Evolutionary conservation across 305 asterid genomes (phyloP).

Genomic region (Solanum hybrid): DNA sequence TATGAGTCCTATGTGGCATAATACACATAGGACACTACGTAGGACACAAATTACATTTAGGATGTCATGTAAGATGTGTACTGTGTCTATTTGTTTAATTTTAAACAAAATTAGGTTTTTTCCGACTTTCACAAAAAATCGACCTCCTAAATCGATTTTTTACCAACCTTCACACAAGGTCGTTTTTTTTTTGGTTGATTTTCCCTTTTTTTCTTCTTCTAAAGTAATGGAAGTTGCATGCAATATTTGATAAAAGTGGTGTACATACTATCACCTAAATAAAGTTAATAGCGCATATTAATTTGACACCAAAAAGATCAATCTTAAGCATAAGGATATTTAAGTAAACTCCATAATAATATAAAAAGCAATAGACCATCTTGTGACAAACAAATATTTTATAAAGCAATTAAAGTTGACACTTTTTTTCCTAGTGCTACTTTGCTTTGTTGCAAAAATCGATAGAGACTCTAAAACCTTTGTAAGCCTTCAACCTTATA

Average conservation of each 20-base stretch:
- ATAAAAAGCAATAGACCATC: conserved; percentile 11
- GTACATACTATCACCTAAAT: neutral
- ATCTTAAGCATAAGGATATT: conserved; percentile 20
- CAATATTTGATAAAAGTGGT: neutral
- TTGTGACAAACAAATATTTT: conserved; percentile 20
- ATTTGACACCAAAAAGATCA: neutral
- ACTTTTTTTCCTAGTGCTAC: conserved; percentile 28
- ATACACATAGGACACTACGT: neutral
- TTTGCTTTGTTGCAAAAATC: conserved; percentile 24
- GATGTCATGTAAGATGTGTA: neutral
- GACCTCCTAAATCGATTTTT: neutral
- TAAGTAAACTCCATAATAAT: conserved; percentile 12
- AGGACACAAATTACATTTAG: neutral
- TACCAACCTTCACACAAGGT: neutral
- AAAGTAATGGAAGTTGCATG: neutral
- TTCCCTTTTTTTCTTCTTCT: neutral
- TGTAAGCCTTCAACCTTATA: conserved; percentile 2
- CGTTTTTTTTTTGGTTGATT: neutral
- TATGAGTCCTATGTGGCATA: neutral
- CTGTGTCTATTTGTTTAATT: neutral
- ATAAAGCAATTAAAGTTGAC: conserved; percentile 45
- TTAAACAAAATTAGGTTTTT: neutral
- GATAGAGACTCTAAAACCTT: conserved; percentile 23
- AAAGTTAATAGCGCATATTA: neutral
- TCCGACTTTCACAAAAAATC: neutral